Percentiles rank a stretch among this genome's conserved stretches.
These are phyloP conservation scores for Vigna reflexopilosa DNA, from an alignment of 306 rosid species.

Conservation along the genomic window DNA sequence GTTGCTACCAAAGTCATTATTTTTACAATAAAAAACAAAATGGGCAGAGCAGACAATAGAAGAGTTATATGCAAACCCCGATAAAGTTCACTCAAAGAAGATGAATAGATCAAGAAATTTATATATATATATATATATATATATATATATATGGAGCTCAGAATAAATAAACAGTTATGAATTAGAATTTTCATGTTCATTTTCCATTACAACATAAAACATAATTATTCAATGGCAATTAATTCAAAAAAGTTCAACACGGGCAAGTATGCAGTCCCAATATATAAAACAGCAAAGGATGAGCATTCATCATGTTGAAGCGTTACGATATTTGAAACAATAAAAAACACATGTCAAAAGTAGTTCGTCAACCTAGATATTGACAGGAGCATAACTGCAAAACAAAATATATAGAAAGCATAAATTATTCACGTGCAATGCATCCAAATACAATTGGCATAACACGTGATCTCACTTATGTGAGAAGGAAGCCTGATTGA, in stretches of 20 bases:
- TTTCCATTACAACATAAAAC: background rate
- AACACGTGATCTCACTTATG: background rate
- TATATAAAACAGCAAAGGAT: background rate
- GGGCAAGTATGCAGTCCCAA: background rate
- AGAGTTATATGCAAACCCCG: slow-evolving; percentile 12
- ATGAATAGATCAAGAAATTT: background rate
- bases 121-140: too few relatives aligned
- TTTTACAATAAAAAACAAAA: background rate
- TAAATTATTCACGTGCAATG: background rate
- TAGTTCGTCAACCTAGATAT: background rate
- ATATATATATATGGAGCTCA: background rate
- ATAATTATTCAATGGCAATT: background rate
- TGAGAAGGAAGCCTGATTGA: background rate
- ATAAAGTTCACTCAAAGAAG: background rate
- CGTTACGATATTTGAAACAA: background rate
- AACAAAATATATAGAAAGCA: background rate
- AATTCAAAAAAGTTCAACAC: background rate
- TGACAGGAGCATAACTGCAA: background rate
- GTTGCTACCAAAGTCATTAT: background rate
- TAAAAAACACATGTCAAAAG: background rate
- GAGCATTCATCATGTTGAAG: background rate
- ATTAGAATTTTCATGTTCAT: background rate
- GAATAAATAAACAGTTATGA: background rate
- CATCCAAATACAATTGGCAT: slow-evolving; percentile 9
- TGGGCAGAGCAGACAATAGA: slow-evolving; percentile 28